Conservation (phyloP, 1,284 basidiomycete species). For the Boletellus deceptivus region DNA sequence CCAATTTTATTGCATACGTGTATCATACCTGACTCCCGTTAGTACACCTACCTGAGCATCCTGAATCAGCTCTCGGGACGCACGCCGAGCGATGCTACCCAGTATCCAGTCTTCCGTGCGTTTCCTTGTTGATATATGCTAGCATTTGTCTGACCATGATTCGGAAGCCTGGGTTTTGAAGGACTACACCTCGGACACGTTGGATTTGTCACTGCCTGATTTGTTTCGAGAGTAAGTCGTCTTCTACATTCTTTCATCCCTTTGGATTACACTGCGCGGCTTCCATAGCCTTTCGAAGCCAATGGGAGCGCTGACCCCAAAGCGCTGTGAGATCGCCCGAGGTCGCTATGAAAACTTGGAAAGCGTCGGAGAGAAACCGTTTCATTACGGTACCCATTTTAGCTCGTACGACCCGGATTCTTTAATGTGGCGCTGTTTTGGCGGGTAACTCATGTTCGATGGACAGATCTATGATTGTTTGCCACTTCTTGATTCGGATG, state of each 20-base stretch:
- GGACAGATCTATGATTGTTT: slow-evolving; percentile 83
- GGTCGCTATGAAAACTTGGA: slow-evolving; percentile 76
- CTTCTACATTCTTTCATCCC: slow-evolving; percentile 4
- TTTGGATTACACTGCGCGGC: slow-evolving; percentile 4
- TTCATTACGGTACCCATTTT: slow-evolving; percentile 95
- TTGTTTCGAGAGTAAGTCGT: slow-evolving; percentile 75
- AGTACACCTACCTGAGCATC: slow-evolving; percentile 87
- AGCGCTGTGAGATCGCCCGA: slow-evolving; percentile 69
- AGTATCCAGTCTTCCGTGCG: slow-evolving; percentile 93
- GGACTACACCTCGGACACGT: slow-evolving; percentile 75
- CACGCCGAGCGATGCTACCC: slow-evolving; percentile 92
- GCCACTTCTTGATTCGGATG: slow-evolving; percentile 90
- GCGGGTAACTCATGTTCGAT: slow-evolving; percentile 1
- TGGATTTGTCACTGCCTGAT: slow-evolving; percentile 67
- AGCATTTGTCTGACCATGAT: background rate
- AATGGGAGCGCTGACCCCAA: slow-evolving; percentile 87
- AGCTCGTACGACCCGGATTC: slow-evolving; percentile 51
- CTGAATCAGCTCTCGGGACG: slow-evolving; percentile 87
- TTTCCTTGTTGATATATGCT: slow-evolving; percentile 10
- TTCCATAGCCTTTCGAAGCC: slow-evolving; percentile 68
- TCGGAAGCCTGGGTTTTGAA: slow-evolving; percentile 78
- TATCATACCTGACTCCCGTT: background rate
- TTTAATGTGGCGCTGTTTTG: background rate
- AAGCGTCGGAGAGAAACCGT: slow-evolving; percentile 82
- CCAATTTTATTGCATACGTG: background rate